phyloP scores from a whole-genome alignment of 108 stramenopile species.

The Pseudonitzschia multistriata region DNA sequence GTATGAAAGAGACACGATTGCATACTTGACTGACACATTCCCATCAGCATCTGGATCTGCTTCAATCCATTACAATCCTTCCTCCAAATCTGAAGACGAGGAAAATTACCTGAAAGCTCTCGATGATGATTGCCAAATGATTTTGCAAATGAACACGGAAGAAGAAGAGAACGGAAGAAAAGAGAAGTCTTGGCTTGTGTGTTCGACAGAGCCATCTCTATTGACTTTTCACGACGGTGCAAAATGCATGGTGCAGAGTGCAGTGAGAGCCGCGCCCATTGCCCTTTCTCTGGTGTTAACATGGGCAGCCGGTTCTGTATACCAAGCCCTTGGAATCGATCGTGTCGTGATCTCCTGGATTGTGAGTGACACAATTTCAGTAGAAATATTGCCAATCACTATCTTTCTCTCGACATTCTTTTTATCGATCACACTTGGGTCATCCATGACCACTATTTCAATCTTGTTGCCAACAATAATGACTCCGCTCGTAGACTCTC shows the following conservation, averaged over 20 bases:
- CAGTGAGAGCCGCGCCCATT: constrained; percentile 41
- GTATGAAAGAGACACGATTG: background rate
- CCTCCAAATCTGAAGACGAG: constrained; percentile 11
- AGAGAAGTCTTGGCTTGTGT: constrained; percentile 1
- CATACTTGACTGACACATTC: constrained; percentile 19
- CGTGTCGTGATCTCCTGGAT: constrained; percentile 46
- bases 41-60: constrained; percentile 13
- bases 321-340: constrained; percentile 38
- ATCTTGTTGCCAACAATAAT: constrained; percentile 56
- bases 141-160: background rate
- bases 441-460: constrained; percentile 54
- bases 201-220: constrained; percentile 16
- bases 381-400: constrained; percentile 41
- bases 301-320: constrained; percentile 42
- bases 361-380: constrained; percentile 24
- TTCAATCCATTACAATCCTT: constrained; percentile 2
- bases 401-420: constrained; percentile 46
- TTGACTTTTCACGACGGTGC: constrained; percentile 39
- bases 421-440: constrained; percentile 55
- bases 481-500: constrained; percentile 38
- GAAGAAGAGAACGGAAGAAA: background rate
- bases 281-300: constrained; percentile 49
- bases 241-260: constrained; percentile 48
- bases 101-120: background rate
- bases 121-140: background rate